Evolutionary conservation across 345 rosid genomes (phyloP).

Genomic region (Excoecaria cochinchinensis): DNA sequence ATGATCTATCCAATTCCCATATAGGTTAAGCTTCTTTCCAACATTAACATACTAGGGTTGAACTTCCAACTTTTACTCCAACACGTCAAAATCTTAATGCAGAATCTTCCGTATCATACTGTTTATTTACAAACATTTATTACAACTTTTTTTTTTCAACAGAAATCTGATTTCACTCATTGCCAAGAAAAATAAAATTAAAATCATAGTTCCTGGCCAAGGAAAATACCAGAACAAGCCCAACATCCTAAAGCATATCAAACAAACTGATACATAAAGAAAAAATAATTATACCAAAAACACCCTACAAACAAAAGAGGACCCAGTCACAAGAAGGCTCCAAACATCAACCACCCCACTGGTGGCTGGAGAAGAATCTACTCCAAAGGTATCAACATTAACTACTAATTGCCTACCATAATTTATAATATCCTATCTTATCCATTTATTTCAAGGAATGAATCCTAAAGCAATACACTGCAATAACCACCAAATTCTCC

Average conservation of each 20-base stretch:
- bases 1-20: neutral
- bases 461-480: neutral
- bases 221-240: too few relatives aligned
- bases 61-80: neutral
- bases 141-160: too few relatives aligned
- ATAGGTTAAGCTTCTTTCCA: neutral
- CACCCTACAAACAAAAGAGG: too few relatives aligned
- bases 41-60: neutral
- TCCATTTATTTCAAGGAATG: conserved; percentile 10
- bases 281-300: too few relatives aligned
- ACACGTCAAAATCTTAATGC: neutral
- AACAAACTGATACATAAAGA: too few relatives aligned
- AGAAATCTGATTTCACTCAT: too few relatives aligned
- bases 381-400: neutral
- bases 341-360: too few relatives aligned
- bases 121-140: neutral
- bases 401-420: neutral
- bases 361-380: too few relatives aligned
- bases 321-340: too few relatives aligned
- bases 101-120: neutral
- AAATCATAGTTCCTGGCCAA: too few relatives aligned
- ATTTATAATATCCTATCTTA: neutral
- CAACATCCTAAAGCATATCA: too few relatives aligned
- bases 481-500: neutral
- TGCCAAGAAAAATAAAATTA: too few relatives aligned